Conservation (phyloP, 23 red algal genomes). For the Gracilaria vermiculophylla region DNA sequence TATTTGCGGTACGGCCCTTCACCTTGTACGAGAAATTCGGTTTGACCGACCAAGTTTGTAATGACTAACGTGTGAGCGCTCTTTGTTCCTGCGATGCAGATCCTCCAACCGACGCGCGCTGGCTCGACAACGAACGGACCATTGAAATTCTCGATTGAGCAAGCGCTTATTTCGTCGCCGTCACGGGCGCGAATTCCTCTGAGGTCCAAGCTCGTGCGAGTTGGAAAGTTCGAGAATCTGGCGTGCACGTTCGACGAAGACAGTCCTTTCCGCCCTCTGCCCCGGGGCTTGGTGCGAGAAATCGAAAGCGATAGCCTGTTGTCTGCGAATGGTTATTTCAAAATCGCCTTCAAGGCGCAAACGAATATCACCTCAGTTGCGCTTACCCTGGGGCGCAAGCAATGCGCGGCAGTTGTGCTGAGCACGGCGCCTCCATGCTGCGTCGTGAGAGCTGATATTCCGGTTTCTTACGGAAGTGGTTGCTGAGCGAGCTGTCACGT, state of each 20-base stretch:
- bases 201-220: not conserved
- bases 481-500: not conserved
- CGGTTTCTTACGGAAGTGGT: not conserved
- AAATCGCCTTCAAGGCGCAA: not conserved
- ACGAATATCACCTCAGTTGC: not conserved
- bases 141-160: not conserved
- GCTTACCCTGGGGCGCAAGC: not conserved
- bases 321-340: not conserved
- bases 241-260: not conserved
- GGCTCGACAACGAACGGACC: not conserved
- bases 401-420: constrained; percentile 14
- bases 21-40: not conserved
- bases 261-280: not conserved
- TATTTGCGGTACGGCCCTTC: not conserved
- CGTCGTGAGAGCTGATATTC: not conserved
- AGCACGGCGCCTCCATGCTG: constrained; percentile 1
- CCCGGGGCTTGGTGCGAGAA: not conserved
- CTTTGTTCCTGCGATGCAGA: not conserved
- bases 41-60: not conserved
- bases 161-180: constrained; percentile 9
- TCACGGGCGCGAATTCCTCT: not conserved
- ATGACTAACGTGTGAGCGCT: not conserved
- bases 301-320: not conserved
- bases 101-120: not conserved
- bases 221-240: not conserved